phyloP scores from a whole-genome alignment of 306 rosid genomes.

The Citrullus mucosospermus region DNA sequence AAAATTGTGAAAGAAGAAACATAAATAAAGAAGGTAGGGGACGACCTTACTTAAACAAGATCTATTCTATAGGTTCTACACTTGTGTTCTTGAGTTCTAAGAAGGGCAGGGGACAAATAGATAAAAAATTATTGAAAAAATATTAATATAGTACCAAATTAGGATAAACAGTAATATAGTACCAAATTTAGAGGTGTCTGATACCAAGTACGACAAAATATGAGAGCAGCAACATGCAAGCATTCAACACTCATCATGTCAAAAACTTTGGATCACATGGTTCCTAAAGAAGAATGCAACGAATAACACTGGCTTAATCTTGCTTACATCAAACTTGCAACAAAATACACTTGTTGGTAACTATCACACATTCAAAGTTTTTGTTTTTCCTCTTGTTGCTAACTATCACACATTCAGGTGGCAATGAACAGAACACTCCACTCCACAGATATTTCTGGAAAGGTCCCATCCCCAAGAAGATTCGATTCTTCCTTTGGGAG shows the following conservation, averaged over 20 bases:
- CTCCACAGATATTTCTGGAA: too few species aligned
- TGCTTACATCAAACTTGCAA: background rate
- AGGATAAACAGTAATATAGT: background rate
- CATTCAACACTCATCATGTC: background rate
- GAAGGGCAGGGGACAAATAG: background rate
- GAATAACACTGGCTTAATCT: background rate
- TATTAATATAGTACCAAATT: background rate
- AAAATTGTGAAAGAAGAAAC: constrained; percentile 16
- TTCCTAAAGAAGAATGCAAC: background rate
- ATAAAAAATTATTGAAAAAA: too few species aligned
- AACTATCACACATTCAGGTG: too few species aligned
- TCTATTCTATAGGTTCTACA: too few species aligned
- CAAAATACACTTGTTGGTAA: background rate
- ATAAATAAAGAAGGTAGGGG: background rate
- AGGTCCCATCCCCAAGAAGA: too few species aligned
- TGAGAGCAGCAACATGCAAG: background rate
- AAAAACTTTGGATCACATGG: background rate
- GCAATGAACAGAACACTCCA: too few species aligned
- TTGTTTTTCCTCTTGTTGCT: background rate
- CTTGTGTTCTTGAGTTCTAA: background rate
- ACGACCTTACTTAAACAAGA: too few species aligned
- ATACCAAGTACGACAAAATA: background rate
- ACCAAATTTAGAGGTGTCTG: background rate
- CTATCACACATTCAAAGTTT: background rate
- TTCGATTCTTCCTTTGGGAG: too few species aligned